A percentile compares a stretch with the other conserved stretches of the same genome.
Evolutionary conservation across 768 basidiomycete species (phyloP).

Genomic region (Naematelia aurantialba): DNA sequence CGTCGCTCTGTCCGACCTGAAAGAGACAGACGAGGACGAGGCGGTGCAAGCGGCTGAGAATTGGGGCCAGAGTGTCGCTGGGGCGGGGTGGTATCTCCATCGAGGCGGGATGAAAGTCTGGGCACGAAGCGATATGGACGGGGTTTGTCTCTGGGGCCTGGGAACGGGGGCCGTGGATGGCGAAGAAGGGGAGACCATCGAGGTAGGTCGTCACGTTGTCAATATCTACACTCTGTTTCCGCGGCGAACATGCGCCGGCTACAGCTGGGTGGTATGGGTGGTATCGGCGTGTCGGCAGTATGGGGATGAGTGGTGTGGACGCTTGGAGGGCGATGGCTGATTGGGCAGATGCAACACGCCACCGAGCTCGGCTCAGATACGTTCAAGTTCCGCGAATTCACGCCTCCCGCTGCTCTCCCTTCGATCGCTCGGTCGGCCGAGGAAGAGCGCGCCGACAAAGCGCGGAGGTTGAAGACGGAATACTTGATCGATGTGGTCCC

Average conservation of each 20-base stretch:
- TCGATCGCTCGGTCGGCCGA: slow-evolving; percentile 29
- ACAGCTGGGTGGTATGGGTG: neutral
- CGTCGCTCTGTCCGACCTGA: slow-evolving; percentile 54
- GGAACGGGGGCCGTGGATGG: slow-evolving; percentile 28
- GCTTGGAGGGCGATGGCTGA: too few relatives aligned
- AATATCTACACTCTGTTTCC: too few relatives aligned
- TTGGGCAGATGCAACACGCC: slow-evolving; percentile 30
- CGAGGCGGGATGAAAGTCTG: slow-evolving; percentile 56
- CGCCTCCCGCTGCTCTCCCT: slow-evolving; percentile 17
- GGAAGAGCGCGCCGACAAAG: slow-evolving; percentile 26
- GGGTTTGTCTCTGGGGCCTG: slow-evolving; percentile 74
- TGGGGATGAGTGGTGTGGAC: too few relatives aligned
- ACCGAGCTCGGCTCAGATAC: slow-evolving; percentile 28
- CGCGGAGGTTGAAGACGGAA: slow-evolving; percentile 32
- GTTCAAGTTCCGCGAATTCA: slow-evolving; percentile 35
- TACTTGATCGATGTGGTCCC: slow-evolving; percentile 46
- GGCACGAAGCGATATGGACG: slow-evolving; percentile 94
- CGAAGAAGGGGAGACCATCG: slow-evolving; percentile 17
- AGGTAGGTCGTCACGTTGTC: slow-evolving; percentile 21
- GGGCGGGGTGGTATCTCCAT: slow-evolving; percentile 62
- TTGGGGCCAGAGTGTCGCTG: slow-evolving; percentile 75
- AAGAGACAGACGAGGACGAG: slow-evolving; percentile 82
- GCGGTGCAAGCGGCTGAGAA: slow-evolving; percentile 75
- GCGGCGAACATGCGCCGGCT: too few relatives aligned
- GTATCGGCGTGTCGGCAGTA: too few relatives aligned